A percentile compares a stretch with the other conserved stretches of the same genome.
Evolutionary conservation across 2,329 filamentous ascomycete genomes (phyloP).

Genomic region (Cercospora brassicicola): DNA sequence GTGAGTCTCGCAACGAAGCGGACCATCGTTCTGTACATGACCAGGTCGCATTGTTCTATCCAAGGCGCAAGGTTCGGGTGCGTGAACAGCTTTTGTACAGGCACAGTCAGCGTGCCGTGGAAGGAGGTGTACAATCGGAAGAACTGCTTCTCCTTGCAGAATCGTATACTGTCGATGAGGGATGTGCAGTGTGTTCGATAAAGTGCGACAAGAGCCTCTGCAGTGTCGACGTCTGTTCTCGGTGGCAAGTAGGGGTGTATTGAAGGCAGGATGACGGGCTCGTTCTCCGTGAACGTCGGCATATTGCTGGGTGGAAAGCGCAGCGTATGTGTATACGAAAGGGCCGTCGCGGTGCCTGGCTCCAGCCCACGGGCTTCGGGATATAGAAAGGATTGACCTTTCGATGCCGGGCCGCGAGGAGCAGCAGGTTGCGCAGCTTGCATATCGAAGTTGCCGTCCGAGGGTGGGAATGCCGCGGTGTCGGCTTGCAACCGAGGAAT

Average conservation of each 20-base stretch:
- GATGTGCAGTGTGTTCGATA: constrained; percentile 96
- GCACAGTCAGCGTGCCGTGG: constrained; percentile 92
- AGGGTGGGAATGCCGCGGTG: constrained; percentile 49
- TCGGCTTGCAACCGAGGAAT: constrained; percentile 51
- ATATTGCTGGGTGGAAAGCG: constrained; percentile 62
- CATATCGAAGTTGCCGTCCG: constrained; percentile 36
- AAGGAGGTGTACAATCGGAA: constrained; percentile 94
- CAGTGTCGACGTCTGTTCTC: constrained; percentile 82
- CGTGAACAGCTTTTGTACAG: constrained; percentile 87
- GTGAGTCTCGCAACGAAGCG: constrained; percentile 85
- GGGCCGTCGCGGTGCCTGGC: constrained; percentile 43
- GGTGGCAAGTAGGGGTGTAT: constrained; percentile 78
- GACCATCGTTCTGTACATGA: constrained; percentile 97
- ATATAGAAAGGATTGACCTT: constrained; percentile 49
- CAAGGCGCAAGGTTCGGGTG: constrained; percentile 79
- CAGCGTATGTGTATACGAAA: constrained; percentile 62
- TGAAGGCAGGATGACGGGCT: constrained; percentile 76
- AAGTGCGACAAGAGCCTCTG: constrained; percentile 78
- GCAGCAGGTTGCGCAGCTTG: constrained; percentile 33
- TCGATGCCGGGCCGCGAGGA: constrained; percentile 44
- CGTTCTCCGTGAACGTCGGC: constrained; percentile 61
- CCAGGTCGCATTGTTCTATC: constrained; percentile 94
- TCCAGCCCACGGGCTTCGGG: constrained; percentile 47
- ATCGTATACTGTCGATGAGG: constrained; percentile 90
- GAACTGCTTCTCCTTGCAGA: constrained; percentile 95